Evolutionary conservation across 495 filamentous ascomycete species (phyloP).

Genomic region (Pseudoneurospora amorphoporcata): DNA sequence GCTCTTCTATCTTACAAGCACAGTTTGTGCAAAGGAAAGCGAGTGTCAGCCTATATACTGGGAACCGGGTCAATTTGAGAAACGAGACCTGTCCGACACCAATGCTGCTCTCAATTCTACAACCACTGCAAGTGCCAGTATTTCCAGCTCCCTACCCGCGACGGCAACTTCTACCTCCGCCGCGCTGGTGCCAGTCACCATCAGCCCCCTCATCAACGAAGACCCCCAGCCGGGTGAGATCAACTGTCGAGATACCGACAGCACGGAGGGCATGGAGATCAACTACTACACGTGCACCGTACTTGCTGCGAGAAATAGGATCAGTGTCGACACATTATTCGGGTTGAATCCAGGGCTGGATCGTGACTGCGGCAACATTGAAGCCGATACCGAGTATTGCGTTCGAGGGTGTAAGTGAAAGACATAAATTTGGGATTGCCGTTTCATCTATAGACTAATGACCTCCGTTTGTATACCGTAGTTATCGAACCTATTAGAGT

Average conservation of each 20-base stretch:
- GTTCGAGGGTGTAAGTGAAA: slow-evolving; percentile 16
- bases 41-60: too few relatives aligned
- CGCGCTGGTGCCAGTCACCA: background rate
- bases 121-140: too few relatives aligned
- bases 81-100: too few relatives aligned
- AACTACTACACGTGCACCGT: slow-evolving; percentile 15
- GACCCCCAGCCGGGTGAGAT: slow-evolving; percentile 3
- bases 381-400: slow-evolving; percentile 17
- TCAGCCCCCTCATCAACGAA: background rate
- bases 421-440: background rate
- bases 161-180: too few relatives aligned
- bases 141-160: too few relatives aligned
- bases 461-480: background rate
- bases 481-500: slow-evolving; percentile 17
- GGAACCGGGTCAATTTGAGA: too few relatives aligned
- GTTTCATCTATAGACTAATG: background rate
- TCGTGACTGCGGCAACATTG: slow-evolving; percentile 14
- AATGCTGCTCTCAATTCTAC: too few relatives aligned
- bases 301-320: slow-evolving; percentile 4
- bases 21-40: too few relatives aligned
- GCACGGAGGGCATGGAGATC: slow-evolving; percentile 3
- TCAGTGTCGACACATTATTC: slow-evolving; percentile 15
- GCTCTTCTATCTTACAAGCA: too few relatives aligned
- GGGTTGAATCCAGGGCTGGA: slow-evolving; percentile 13
- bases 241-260: slow-evolving; percentile 9